Percentiles rank a stretch among this genome's conserved stretches.
Conservation (phyloP, 2,329 filamentous ascomycete genomes). For the Juglanconis oblonga region DNA sequence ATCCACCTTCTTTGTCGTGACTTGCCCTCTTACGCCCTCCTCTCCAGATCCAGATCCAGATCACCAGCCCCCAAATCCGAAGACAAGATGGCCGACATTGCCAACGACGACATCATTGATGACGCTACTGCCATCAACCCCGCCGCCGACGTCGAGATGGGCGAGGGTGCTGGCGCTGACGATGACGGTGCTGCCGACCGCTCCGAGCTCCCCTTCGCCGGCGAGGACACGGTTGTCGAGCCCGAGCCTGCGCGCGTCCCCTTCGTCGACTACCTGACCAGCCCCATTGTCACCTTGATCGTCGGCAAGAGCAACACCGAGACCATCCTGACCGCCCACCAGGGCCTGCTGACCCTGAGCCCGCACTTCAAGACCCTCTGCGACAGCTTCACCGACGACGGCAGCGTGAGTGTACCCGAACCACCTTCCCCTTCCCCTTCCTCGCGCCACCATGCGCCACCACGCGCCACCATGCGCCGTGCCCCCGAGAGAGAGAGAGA, state of each 20-base stretch:
- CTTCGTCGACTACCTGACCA: conserved; percentile 62
- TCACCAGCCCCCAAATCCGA: conserved; percentile 13
- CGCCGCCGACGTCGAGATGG: conserved; percentile 32
- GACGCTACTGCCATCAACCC: conserved; percentile 25
- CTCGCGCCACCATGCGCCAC: too few species aligned
- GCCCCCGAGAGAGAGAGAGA: background rate
- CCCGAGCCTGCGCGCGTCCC: conserved; percentile 32
- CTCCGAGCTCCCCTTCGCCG: conserved; percentile 37
- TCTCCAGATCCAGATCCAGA: too few species aligned
- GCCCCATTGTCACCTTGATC: conserved; percentile 66
- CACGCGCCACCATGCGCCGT: background rate
- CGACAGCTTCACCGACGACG: conserved; percentile 58
- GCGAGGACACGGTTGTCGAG: conserved; percentile 31
- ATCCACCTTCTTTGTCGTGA: too few species aligned
- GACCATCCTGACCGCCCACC: conserved; percentile 72
- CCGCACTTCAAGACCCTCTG: conserved; percentile 69
- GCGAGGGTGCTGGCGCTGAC: conserved; percentile 28
- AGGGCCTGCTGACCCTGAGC: conserved; percentile 70
- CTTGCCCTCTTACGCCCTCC: too few species aligned
- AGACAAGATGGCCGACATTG: conserved; percentile 26
- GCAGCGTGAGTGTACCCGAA: conserved; percentile 51
- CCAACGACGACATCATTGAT: conserved; percentile 33
- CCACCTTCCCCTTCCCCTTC: background rate
- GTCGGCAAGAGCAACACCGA: conserved; percentile 59
- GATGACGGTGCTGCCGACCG: conserved; percentile 15